Conservation (phyloP, 768 basidiomycete genomes). For the Dictyophora rubrovolvata region DNA sequence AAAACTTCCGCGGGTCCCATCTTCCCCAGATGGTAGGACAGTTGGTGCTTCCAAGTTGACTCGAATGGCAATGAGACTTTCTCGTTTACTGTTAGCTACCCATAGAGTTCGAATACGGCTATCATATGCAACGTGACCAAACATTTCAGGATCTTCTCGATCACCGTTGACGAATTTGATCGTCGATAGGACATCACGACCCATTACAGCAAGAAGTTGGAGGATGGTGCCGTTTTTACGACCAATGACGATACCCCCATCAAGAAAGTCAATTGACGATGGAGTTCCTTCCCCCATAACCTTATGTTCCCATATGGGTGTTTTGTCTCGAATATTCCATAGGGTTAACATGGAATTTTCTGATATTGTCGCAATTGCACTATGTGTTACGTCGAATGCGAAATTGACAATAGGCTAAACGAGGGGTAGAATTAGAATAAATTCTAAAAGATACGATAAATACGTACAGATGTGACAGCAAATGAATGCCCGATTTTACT, state of each 20-base stretch:
- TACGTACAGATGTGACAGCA: slow-evolving; percentile 57
- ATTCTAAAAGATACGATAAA: background rate
- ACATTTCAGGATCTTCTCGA: slow-evolving; percentile 76
- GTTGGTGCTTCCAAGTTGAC: slow-evolving; percentile 54
- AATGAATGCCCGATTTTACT: slow-evolving; percentile 60
- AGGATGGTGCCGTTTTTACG: slow-evolving; percentile 77
- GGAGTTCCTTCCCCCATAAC: slow-evolving; percentile 73
- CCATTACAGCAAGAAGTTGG: slow-evolving; percentile 70
- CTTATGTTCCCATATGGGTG: slow-evolving; percentile 66
- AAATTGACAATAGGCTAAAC: slow-evolving; percentile 68
- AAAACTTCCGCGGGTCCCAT: slow-evolving; percentile 48
- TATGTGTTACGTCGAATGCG: slow-evolving; percentile 72
- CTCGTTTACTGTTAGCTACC: slow-evolving; percentile 78
- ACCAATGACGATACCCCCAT: slow-evolving; percentile 76
- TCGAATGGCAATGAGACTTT: slow-evolving; percentile 75
- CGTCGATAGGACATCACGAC: slow-evolving; percentile 64
- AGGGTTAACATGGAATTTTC: slow-evolving; percentile 72
- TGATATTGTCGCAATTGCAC: slow-evolving; percentile 71
- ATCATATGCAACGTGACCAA: slow-evolving; percentile 81
- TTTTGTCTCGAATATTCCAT: slow-evolving; percentile 72
- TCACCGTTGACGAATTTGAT: slow-evolving; percentile 64
- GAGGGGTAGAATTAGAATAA: background rate
- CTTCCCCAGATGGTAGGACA: slow-evolving; percentile 44
- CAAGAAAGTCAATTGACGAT: slow-evolving; percentile 77
- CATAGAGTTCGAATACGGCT: slow-evolving; percentile 77